phyloP scores from a whole-genome alignment of 768 basidiomycete species.

The Naganishia kalamii region DNA sequence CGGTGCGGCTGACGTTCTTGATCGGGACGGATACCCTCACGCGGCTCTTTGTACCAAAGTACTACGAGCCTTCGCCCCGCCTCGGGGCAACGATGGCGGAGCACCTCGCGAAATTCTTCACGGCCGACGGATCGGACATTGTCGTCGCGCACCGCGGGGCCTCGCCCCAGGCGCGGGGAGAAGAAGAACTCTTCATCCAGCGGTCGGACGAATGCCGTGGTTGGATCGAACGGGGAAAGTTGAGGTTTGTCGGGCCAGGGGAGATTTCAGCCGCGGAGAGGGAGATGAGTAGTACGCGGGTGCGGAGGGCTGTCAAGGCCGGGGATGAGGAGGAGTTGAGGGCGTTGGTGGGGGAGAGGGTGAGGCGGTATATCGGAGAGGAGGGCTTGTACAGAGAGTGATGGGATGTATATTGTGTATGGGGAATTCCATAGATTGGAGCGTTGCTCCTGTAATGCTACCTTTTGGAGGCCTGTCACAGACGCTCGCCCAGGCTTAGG shows the following conservation, averaged over 20 bases:
- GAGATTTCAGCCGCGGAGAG: constrained; percentile 55
- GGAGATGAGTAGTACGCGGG: constrained; percentile 63
- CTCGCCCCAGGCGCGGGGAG: constrained; percentile 28
- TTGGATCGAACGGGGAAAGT: constrained; percentile 54
- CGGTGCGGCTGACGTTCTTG: constrained; percentile 60
- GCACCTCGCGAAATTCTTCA: constrained; percentile 18
- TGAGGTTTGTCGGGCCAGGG: constrained; percentile 56
- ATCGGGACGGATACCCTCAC: constrained; percentile 80
- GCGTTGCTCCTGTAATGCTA: too few species aligned
- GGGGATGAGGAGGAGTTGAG: constrained; percentile 33
- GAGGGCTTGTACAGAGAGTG: constrained; percentile 50
- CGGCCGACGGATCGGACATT: constrained; percentile 55
- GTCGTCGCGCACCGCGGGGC: constrained; percentile 59
- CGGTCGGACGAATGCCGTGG: constrained; percentile 46
- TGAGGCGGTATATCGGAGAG: constrained; percentile 55
- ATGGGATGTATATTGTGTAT: not conserved
- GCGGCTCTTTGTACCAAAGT: constrained; percentile 67
- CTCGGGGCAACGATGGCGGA: constrained; percentile 38
- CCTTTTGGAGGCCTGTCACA: too few species aligned
- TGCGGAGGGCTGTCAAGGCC: constrained; percentile 52
- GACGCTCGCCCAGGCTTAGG: too few species aligned
- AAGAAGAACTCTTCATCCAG: constrained; percentile 40
- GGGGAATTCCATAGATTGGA: too few species aligned
- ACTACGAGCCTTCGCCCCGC: constrained; percentile 59
- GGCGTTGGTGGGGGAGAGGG: constrained; percentile 50